phyloP scores from a whole-genome alignment of 2,329 filamentous ascomycete genomes.

The Stachybotrys chlorohalonatus region DNA sequence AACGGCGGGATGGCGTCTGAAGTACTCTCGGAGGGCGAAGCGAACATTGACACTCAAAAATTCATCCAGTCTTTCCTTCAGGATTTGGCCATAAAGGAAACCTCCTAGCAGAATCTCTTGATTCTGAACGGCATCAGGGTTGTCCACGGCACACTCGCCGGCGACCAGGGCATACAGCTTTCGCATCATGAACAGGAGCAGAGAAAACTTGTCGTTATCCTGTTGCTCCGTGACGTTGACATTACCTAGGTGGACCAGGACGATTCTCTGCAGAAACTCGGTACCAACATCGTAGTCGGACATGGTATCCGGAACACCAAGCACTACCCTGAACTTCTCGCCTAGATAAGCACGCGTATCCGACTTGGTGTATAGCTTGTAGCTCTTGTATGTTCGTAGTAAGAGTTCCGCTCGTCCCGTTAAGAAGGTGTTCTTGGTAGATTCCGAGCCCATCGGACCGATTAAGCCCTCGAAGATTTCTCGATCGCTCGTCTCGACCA shows the following conservation, averaged over 20 bases:
- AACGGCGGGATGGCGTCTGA: slow-evolving; percentile 47
- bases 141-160: slow-evolving; percentile 87
- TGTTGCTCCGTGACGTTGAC: slow-evolving; percentile 75
- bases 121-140: slow-evolving; percentile 92
- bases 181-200: slow-evolving; percentile 91
- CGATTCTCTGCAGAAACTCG: slow-evolving; percentile 83
- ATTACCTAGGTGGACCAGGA: slow-evolving; percentile 85
- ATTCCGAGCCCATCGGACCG: slow-evolving; percentile 66
- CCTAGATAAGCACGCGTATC: slow-evolving; percentile 83
- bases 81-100: slow-evolving; percentile 87
- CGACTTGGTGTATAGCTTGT: slow-evolving; percentile 70
- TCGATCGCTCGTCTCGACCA: slow-evolving; percentile 91
- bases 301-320: slow-evolving; percentile 76
- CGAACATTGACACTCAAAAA: slow-evolving; percentile 55
- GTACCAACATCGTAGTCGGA: slow-evolving; percentile 83
- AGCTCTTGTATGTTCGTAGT: slow-evolving; percentile 86
- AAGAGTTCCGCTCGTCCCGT: slow-evolving; percentile 90
- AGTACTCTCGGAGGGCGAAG: slow-evolving; percentile 45
- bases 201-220: slow-evolving; percentile 85
- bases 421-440: slow-evolving; percentile 80
- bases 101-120: slow-evolving; percentile 92
- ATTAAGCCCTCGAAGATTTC: slow-evolving; percentile 95
- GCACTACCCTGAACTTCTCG: slow-evolving; percentile 80
- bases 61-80: slow-evolving; percentile 92
- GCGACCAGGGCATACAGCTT: slow-evolving; percentile 92